These are phyloP conservation scores for Iberis pinnata DNA, from an alignment of 345 rosid species.

Conservation along the genomic window DNA sequence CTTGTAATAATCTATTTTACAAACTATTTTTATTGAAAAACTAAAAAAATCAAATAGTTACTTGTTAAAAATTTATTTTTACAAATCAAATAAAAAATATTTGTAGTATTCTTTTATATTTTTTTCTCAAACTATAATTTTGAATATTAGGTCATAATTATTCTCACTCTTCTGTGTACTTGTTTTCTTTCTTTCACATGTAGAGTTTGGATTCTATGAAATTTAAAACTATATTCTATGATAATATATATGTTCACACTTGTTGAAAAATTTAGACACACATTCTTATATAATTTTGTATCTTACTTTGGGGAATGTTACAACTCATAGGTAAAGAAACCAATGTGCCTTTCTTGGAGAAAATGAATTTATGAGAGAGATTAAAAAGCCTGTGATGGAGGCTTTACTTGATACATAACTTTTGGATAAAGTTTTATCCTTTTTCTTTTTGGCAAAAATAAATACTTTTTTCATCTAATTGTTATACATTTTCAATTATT, in stretches of 20 bases:
- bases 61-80: too few relatives aligned
- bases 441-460: not conserved
- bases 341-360: slow-evolving; percentile 29
- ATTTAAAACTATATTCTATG: not conserved
- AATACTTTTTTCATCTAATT: too few relatives aligned
- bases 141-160: slow-evolving; percentile 16
- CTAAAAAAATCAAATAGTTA: too few relatives aligned
- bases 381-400: slow-evolving; percentile 24
- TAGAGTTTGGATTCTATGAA: slow-evolving; percentile 14
- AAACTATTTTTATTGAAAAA: too few relatives aligned
- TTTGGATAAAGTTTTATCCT: slow-evolving; percentile 30
- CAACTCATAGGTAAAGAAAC: slow-evolving; percentile 24
- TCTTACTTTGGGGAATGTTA: slow-evolving; percentile 23
- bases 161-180: slow-evolving; percentile 15
- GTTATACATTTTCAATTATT: too few relatives aligned
- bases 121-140: too few relatives aligned
- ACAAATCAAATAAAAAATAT: too few relatives aligned
- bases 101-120: too few relatives aligned
- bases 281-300: too few relatives aligned
- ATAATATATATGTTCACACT: not conserved
- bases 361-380: slow-evolving; percentile 16
- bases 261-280: too few relatives aligned
- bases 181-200: slow-evolving; percentile 27
- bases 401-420: slow-evolving; percentile 40
- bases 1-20: too few relatives aligned